These are phyloP conservation scores for Blastomyces silverae DNA, from an alignment of 2,329 filamentous ascomycete species.

Conservation along the genomic window DNA sequence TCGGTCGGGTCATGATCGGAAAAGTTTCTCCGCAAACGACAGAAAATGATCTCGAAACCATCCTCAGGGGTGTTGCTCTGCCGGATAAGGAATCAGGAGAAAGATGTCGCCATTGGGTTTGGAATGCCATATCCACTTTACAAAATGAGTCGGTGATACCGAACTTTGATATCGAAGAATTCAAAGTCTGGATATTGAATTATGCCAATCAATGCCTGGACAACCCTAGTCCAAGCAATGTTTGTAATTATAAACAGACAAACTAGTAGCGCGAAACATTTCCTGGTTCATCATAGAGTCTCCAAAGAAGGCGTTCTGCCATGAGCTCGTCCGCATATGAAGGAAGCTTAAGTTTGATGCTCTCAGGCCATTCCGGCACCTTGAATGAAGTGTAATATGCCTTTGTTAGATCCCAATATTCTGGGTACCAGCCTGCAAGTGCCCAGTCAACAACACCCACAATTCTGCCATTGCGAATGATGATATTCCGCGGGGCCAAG, in stretches of 20 bases:
- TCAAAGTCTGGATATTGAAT: constrained; percentile 17
- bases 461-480: constrained; percentile 22
- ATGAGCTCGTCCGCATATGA: constrained; percentile 19
- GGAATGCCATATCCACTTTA: constrained; percentile 15
- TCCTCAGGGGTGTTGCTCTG: constrained; percentile 14
- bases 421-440: constrained; percentile 26
- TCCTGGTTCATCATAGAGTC: constrained; percentile 20
- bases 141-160: constrained; percentile 15
- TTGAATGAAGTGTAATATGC: constrained; percentile 18
- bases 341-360: constrained; percentile 18
- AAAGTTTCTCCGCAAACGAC: constrained; percentile 14
- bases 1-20: constrained; percentile 15
- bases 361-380: constrained; percentile 18
- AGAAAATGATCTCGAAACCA: constrained; percentile 11
- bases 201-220: constrained; percentile 15
- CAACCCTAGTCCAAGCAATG: constrained; percentile 15
- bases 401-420: constrained; percentile 25
- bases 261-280: constrained; percentile 17
- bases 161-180: constrained; percentile 16
- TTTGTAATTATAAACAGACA: constrained; percentile 16
- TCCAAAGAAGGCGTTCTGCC: constrained; percentile 20
- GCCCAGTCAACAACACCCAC: constrained; percentile 26
- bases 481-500: constrained; percentile 25
- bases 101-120: constrained; percentile 16
- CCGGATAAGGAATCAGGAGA: constrained; percentile 15